Conservation (phyloP, 1,139 yeast species). For the Yamadazyma epiphylla region DNA sequence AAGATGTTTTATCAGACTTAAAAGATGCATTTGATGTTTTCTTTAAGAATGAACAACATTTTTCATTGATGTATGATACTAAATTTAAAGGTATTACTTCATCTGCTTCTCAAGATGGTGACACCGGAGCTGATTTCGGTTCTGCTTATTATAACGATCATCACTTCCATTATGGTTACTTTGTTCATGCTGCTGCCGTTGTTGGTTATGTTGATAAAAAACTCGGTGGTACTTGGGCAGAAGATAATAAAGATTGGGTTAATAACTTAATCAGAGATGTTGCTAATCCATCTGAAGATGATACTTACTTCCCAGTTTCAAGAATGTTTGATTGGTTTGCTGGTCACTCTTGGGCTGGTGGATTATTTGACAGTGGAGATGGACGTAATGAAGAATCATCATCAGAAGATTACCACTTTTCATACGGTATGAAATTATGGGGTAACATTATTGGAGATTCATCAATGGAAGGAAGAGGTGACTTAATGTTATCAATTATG, state of each 20-base stretch:
- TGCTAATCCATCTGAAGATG: slow-evolving; percentile 65
- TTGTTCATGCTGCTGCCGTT: slow-evolving; percentile 74
- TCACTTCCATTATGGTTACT: slow-evolving; percentile 80
- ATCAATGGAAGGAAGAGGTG: slow-evolving; percentile 76
- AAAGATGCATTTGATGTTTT: slow-evolving; percentile 53
- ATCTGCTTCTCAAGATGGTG: slow-evolving; percentile 49
- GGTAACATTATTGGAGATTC: slow-evolving; percentile 67
- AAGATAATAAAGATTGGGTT: slow-evolving; percentile 44
- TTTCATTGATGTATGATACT: slow-evolving; percentile 68
- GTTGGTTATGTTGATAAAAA: slow-evolving; percentile 62
- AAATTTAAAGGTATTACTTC: slow-evolving; percentile 68
- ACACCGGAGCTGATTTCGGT: slow-evolving; percentile 48
- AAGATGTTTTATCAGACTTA: slow-evolving; percentile 43
- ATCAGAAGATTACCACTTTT: slow-evolving; percentile 77
- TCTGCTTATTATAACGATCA: slow-evolving; percentile 72
- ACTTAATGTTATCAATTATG: slow-evolving; percentile 66
- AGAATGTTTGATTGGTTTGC: slow-evolving; percentile 77
- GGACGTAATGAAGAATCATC: slow-evolving; percentile 81
- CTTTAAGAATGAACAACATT: slow-evolving; percentile 47
- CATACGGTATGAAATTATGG: slow-evolving; percentile 82
- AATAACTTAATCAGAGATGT: slow-evolving; percentile 64
- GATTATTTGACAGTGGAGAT: slow-evolving; percentile 64
- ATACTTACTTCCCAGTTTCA: slow-evolving; percentile 67
- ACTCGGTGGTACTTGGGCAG: slow-evolving; percentile 63
- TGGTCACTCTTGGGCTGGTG: slow-evolving; percentile 87